Conservation (phyloP, 2,329 filamentous ascomycete species). For the Botrytis byssoidea region DNA sequence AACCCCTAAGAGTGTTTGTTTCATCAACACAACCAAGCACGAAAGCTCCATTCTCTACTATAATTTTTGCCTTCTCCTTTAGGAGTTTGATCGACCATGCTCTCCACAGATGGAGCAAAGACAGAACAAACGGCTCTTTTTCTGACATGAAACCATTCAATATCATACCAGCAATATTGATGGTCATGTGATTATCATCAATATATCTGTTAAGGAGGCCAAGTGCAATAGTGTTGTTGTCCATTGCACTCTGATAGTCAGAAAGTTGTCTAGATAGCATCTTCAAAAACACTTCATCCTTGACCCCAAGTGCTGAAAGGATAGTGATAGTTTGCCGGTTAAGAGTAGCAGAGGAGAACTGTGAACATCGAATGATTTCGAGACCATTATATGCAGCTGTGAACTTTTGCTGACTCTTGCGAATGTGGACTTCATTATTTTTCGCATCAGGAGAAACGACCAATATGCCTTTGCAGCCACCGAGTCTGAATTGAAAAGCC, state of each 20-base stretch:
- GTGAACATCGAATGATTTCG: slow-evolving; percentile 82
- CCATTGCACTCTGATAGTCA: slow-evolving; percentile 69
- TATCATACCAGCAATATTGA: slow-evolving; percentile 73
- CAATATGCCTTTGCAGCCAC: slow-evolving; percentile 88
- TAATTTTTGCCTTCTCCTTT: slow-evolving; percentile 88
- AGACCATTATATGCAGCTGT: slow-evolving; percentile 65
- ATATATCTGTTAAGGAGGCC: slow-evolving; percentile 70
- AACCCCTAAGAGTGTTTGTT: slow-evolving; percentile 70
- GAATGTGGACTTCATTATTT: slow-evolving; percentile 69
- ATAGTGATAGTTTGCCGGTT: slow-evolving; percentile 90
- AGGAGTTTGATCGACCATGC: slow-evolving; percentile 86
- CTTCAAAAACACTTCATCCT: slow-evolving; percentile 60
- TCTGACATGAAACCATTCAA: slow-evolving; percentile 72
- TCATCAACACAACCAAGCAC: slow-evolving; percentile 89
- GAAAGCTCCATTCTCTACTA: slow-evolving; percentile 79
- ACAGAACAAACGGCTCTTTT: slow-evolving; percentile 77
- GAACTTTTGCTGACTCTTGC: slow-evolving; percentile 88
- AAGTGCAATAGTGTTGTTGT: slow-evolving; percentile 61
- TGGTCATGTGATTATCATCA: slow-evolving; percentile 80
- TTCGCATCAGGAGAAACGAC: slow-evolving; percentile 68
- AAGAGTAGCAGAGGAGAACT: slow-evolving; percentile 72
- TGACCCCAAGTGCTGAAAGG: slow-evolving; percentile 74
- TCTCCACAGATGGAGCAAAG: slow-evolving; percentile 79
- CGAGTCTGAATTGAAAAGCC: slow-evolving; percentile 87
- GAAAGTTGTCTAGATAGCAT: slow-evolving; percentile 68